Base-by-base conservation (phyloP, 129 eudicot species). In the Lactuca sativa region DNA sequence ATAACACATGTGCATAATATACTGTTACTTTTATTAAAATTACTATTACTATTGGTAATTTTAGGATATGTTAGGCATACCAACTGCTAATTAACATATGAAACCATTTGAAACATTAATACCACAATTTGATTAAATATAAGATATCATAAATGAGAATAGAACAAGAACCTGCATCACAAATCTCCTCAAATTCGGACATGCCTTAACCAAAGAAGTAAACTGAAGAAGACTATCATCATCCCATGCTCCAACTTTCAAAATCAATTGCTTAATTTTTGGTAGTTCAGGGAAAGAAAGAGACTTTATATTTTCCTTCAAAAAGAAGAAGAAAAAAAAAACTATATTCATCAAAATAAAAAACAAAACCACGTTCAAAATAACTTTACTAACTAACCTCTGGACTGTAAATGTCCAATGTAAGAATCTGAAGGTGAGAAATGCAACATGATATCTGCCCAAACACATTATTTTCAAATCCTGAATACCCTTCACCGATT, bases 201-300 rank as follows among this genome's bases (percentile, higher is more conserved):
- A 78, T 5, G 80, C 86, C 78, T 80, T 75, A 33, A 79, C 61
- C 31, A 83, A 66, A 16, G 86, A 74, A 69, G 84, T 78, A 67
- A 83, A 83, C 62, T 71, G 75, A 64, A 83, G 88, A 11, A 86
- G 83, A 65, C 84, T 74, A 62, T 80, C 84, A 69, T 78, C 92
- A 34, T 65, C 80, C 81, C 86, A 80, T 9, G 86, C 92, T 25
- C 85, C 83, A 49, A 86, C 80, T 66, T 81, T 77, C 47, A 86
- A 63, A 54, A 83, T 75, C 64, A 86, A 64, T 59, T 83, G 78
- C 82, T 68, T 86, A 40, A 86, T 78, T 40, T 81, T 81, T 0
- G 86, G 80, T 60, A 86, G 60, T 68, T 71, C 73, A 14, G 92
- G 92, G 58, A 83, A 72, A n/a, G 72, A 21, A 16, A 62, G 56